Conservation (phyloP, 495 filamentous ascomycete genomes). For the Tuber melanosporum region DNA sequence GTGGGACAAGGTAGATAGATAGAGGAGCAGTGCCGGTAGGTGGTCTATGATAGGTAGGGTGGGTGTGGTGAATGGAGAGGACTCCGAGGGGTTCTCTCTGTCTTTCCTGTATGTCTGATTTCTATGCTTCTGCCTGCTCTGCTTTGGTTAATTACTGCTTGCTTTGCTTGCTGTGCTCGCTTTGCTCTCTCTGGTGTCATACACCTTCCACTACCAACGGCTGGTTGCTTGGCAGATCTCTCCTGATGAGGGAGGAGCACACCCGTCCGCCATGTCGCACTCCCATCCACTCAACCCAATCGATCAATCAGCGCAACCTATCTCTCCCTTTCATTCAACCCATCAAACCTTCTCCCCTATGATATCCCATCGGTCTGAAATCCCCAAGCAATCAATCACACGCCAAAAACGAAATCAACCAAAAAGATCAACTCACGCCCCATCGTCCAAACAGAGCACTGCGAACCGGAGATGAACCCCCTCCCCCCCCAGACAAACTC, state of each 20-base stretch:
- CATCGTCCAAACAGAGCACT: neutral
- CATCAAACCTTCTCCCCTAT: neutral
- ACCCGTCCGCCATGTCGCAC: slow-evolving; percentile 4
- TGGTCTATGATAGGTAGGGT: neutral
- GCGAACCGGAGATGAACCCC: neutral
- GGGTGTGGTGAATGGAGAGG: neutral
- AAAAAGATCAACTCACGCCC: neutral
- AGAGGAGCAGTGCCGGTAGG: neutral
- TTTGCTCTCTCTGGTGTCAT: neutral
- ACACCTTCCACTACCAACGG: neutral
- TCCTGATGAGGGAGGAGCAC: slow-evolving; percentile 37
- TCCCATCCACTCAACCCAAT: neutral
- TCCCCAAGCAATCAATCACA: neutral
- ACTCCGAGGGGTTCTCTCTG: neutral
- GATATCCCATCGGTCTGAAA: neutral
- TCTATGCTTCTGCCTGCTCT: slow-evolving; percentile 3
- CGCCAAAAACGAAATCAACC: neutral
- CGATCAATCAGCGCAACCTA: neutral
- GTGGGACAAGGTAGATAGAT: neutral
- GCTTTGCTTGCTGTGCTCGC: neutral
- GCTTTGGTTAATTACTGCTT: neutral
- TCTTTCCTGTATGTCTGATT: slow-evolving; percentile 4
- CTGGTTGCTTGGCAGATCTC: slow-evolving; percentile 9
- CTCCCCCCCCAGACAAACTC: neutral
- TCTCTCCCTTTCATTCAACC: neutral